Evolutionary conservation across 768 basidiomycete species (phyloP).

Genomic region (Leccinum pellstonianum): DNA sequence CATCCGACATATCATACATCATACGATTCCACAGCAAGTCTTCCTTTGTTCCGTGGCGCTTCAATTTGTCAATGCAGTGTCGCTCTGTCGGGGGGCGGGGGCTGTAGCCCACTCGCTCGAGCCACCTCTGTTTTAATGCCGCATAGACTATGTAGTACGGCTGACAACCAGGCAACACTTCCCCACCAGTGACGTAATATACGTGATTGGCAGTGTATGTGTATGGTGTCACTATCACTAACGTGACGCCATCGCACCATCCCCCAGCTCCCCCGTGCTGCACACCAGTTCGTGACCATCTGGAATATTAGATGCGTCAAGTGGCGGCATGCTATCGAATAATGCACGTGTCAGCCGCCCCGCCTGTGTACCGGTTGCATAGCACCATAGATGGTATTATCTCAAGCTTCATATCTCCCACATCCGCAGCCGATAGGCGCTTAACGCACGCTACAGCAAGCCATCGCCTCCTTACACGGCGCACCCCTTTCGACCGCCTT

Average conservation of each 20-base stretch:
- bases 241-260: not conserved
- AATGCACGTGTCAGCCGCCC: not conserved
- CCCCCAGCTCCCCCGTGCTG: not conserved
- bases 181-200: not conserved
- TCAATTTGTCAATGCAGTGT: not conserved
- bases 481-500: not conserved
- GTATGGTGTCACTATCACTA: too few relatives aligned
- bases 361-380: not conserved
- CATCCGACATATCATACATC: not conserved
- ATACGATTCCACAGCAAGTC: not conserved
- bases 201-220: too few relatives aligned
- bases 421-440: not conserved
- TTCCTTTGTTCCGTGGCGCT: not conserved
- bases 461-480: not conserved
- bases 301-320: not conserved
- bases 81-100: not conserved
- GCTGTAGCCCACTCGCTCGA: not conserved
- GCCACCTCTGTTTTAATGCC: not conserved
- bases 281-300: not conserved
- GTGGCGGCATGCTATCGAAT: not conserved
- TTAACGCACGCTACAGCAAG: constrained; percentile 23
- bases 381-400: not conserved
- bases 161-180: not conserved
- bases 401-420: not conserved
- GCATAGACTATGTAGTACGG: not conserved